Conservation (phyloP, 2,329 filamentous ascomycete species). For the Aspergillus novofumigatus region DNA sequence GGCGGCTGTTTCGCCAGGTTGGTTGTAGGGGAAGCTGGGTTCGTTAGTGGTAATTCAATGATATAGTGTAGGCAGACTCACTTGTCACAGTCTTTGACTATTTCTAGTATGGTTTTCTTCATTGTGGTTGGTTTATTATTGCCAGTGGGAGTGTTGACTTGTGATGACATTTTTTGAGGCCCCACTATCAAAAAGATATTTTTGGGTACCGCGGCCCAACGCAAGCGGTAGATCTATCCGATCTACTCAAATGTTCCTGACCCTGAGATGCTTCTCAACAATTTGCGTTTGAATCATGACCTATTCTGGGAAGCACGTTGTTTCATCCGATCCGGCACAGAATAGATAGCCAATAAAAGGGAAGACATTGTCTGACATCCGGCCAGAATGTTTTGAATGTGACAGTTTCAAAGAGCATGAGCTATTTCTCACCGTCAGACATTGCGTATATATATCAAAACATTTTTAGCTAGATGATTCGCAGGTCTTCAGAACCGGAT, state of each 20-base stretch:
- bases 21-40: conserved; percentile 5
- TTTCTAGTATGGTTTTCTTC: background rate
- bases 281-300: background rate
- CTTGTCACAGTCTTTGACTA: conserved; percentile 7
- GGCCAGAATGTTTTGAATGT: background rate
- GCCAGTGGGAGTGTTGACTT: background rate
- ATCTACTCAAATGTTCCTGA: background rate
- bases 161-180: background rate
- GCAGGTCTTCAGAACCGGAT: too few relatives aligned
- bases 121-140: background rate
- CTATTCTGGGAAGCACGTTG: background rate
- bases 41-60: background rate
- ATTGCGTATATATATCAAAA: background rate
- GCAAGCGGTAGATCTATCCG: background rate
- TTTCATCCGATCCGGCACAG: background rate
- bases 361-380: background rate
- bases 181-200: background rate
- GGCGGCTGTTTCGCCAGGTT: conserved; percentile 2
- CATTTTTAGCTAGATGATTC: too few relatives aligned
- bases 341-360: too few relatives aligned
- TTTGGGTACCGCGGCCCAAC: background rate
- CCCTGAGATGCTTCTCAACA: background rate
- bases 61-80: background rate
- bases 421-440: background rate
- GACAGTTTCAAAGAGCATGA: background rate